These are phyloP conservation scores for Euphorbia schlechtendalii DNA, from an alignment of 441 rosid genomes.

Conservation along the genomic window DNA sequence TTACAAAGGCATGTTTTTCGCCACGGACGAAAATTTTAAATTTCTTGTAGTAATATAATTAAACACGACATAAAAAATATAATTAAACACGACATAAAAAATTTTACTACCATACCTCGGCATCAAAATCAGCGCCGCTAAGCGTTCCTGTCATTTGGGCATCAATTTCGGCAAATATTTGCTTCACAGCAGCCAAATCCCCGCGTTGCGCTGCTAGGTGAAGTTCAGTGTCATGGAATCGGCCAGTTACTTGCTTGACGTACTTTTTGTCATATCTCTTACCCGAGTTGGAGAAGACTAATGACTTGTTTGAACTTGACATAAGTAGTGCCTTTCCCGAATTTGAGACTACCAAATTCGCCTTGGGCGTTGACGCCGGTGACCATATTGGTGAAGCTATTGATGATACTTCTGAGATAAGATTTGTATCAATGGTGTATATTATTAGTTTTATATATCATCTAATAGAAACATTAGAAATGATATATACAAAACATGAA, in stretches of 20 bases:
- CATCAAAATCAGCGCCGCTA: slow-evolving; percentile 66
- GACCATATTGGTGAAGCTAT: slow-evolving; percentile 32
- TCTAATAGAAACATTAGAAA: no score
- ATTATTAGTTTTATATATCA: no score
- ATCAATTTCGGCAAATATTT: slow-evolving; percentile 65
- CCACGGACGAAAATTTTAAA: no score
- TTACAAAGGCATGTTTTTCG: no score
- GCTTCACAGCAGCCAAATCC: slow-evolving; percentile 50
- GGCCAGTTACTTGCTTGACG: slow-evolving; percentile 89
- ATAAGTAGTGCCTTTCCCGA: slow-evolving; percentile 56
- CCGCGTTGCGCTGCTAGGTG: slow-evolving; percentile 83
- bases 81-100: no score
- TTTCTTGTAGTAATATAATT: no score
- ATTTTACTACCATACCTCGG: slow-evolving; percentile 36
- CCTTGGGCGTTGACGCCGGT: slow-evolving; percentile 41
- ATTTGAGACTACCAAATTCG: slow-evolving; percentile 44
- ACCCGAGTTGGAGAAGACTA: slow-evolving; percentile 58
- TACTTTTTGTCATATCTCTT: slow-evolving; percentile 81
- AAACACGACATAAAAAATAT: no score
- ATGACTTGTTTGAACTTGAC: slow-evolving; percentile 58
- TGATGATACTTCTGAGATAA: slow-evolving; percentile 21
- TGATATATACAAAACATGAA: no score
- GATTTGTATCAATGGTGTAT: slow-evolving; percentile 6
- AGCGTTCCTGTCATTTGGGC: slow-evolving; percentile 58
- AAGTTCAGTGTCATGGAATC: slow-evolving; percentile 89